These are phyloP conservation scores for Aspergillus sergii DNA, from an alignment of 2,329 filamentous ascomycete genomes.

Conservation along the genomic window DNA sequence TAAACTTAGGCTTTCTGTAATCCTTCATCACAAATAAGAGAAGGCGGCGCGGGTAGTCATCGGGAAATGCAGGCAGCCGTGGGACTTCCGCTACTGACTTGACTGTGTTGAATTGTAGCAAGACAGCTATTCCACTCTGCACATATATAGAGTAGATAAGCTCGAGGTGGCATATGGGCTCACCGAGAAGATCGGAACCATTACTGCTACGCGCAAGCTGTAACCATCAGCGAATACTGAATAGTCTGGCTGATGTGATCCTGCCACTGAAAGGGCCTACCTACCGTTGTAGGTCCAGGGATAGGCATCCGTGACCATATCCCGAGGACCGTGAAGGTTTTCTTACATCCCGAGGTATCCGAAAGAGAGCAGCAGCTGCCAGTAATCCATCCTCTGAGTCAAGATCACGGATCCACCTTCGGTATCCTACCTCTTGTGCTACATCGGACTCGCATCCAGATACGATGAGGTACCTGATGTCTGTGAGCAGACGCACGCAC, in stretches of 20 bases:
- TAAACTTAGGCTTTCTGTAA: background rate
- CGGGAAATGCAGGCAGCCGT: background rate
- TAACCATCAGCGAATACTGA: background rate
- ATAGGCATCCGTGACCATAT: background rate
- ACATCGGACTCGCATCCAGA: background rate
- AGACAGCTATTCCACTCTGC: background rate
- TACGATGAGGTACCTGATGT: background rate
- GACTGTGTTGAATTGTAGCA: background rate
- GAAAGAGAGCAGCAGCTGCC: background rate
- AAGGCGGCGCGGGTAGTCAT: background rate
- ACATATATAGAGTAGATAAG: background rate
- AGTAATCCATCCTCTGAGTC: background rate
- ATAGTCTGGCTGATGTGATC: background rate
- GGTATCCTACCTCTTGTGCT: background rate
- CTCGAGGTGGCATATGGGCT: background rate
- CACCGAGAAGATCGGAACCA: background rate
- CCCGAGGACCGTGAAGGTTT: background rate
- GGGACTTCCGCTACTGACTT: background rate
- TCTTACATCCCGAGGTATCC: conserved; percentile 2
- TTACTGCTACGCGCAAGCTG: background rate
- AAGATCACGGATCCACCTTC: background rate
- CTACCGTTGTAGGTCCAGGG: background rate
- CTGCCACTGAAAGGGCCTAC: background rate
- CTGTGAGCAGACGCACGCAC: background rate
- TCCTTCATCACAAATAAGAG: background rate